A percentile compares a stretch with the other conserved stretches of the same genome.
These are phyloP conservation scores for Penicillium aurantiogriseum DNA, from an alignment of 2,329 filamentous ascomycete genomes.

Conservation along the genomic window DNA sequence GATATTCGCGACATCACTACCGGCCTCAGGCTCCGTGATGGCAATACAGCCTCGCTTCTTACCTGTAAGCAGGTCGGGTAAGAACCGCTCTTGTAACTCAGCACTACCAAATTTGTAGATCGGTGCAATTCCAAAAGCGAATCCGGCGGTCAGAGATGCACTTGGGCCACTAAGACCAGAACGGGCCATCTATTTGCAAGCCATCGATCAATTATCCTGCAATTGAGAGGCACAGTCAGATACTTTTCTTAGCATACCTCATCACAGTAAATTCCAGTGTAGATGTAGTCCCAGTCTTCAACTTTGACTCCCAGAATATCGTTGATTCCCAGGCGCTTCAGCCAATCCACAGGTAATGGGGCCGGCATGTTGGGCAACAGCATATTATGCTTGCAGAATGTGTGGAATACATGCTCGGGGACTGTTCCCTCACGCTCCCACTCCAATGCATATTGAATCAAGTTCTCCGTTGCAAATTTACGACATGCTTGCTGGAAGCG, in stretches of 20 bases:
- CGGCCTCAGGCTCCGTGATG: constrained; percentile 74
- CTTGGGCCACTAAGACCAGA: constrained; percentile 63
- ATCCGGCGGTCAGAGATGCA: constrained; percentile 66
- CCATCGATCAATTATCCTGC: not conserved
- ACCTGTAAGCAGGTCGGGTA: constrained; percentile 67
- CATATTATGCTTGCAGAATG: constrained; percentile 66
- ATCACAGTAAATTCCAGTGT: constrained; percentile 68
- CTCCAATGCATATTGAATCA: constrained; percentile 62
- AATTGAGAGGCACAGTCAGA: not conserved
- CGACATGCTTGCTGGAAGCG: constrained; percentile 68
- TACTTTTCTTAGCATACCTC: constrained; percentile 46
- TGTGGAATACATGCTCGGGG: constrained; percentile 62
- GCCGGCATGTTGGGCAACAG: constrained; percentile 68
- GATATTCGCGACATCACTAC: constrained; percentile 72
- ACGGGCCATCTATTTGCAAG: constrained; percentile 55
- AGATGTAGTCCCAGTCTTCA: constrained; percentile 72
- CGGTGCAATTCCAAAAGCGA: constrained; percentile 70
- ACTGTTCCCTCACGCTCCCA: constrained; percentile 68
- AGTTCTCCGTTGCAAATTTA: constrained; percentile 62
- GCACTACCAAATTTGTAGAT: constrained; percentile 66
- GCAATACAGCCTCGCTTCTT: constrained; percentile 70
- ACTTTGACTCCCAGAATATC: constrained; percentile 66
- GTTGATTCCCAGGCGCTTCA: constrained; percentile 64
- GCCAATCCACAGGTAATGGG: constrained; percentile 66
- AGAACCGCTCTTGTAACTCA: constrained; percentile 62